Conservation (phyloP, 169 alveolate genomes). For the Cystoisospora suis region DNA sequence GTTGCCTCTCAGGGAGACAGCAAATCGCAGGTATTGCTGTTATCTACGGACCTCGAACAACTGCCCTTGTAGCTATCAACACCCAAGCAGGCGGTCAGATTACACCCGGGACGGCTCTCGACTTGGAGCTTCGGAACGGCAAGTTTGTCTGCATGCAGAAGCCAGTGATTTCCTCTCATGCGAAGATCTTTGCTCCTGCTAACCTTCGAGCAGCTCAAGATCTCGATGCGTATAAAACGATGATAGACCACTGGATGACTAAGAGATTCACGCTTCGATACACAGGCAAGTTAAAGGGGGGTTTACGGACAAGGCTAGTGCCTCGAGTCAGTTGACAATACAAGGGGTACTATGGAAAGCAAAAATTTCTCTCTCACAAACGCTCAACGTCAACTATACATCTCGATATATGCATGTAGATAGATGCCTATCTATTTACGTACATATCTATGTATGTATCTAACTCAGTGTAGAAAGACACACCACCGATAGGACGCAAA, state of each 20-base stretch:
- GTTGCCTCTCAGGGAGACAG: conserved; percentile 63
- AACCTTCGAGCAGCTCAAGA: conserved; percentile 80
- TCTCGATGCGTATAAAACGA: conserved; percentile 74
- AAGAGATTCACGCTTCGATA: conserved; percentile 81
- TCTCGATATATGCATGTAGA: not conserved
- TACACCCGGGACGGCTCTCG: not conserved
- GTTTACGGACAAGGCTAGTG: not conserved
- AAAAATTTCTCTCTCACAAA: not conserved
- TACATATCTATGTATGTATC: not conserved
- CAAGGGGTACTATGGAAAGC: too few relatives aligned
- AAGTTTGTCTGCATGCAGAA: not conserved
- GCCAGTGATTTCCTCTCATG: conserved; percentile 27
- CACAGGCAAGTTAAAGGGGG: conserved; percentile 49
- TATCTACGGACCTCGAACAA: conserved; percentile 68
- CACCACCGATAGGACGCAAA: too few relatives aligned
- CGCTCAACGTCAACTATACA: not conserved
- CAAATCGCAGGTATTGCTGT: conserved; percentile 63
- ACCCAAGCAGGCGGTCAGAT: not conserved
- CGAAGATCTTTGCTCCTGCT: conserved; percentile 87
- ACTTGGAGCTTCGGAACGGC: not conserved
- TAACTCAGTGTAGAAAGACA: too few relatives aligned
- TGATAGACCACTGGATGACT: conserved; percentile 78
- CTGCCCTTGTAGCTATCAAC: conserved; percentile 53
- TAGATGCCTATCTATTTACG: not conserved
- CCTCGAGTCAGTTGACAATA: too few relatives aligned